These are phyloP conservation scores for Pestalotiopsis sp. DNA, from an alignment of 2,329 filamentous ascomycete species.

Conservation along the genomic window DNA sequence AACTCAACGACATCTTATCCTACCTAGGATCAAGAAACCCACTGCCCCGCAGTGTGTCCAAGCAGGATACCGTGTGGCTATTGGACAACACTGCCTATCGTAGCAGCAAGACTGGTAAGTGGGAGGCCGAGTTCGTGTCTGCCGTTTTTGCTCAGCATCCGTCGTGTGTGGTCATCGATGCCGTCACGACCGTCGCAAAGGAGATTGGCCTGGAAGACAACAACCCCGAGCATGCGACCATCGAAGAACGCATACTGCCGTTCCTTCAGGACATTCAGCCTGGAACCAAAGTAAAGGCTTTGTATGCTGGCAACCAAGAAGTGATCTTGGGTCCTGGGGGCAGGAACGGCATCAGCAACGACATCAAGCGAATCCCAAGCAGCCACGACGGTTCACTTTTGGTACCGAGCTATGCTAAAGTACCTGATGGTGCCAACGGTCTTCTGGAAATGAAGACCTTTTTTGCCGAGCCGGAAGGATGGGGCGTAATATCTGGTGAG, in stretches of 20 bases:
- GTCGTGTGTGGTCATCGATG: constrained; percentile 64
- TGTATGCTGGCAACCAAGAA: constrained; percentile 46
- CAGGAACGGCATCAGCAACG: constrained; percentile 69
- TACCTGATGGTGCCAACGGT: constrained; percentile 54
- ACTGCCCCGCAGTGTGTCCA: constrained; percentile 58
- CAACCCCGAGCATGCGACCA: constrained; percentile 57
- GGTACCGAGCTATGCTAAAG: constrained; percentile 48
- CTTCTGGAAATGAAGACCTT: constrained; percentile 66
- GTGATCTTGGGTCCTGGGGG: constrained; percentile 69
- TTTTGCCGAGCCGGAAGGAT: constrained; percentile 76
- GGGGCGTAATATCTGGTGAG: constrained; percentile 75
- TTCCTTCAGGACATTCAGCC: constrained; percentile 78
- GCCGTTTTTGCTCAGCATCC: constrained; percentile 77
- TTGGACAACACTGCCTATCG: constrained; percentile 86
- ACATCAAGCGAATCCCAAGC: constrained; percentile 55
- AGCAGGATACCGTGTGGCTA: constrained; percentile 78
- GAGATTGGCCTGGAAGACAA: constrained; percentile 65
- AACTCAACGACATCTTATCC: constrained; percentile 43
- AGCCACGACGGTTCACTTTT: constrained; percentile 42
- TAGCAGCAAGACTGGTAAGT: constrained; percentile 47
- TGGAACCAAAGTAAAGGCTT: constrained; percentile 65
- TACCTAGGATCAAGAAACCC: constrained; percentile 57
- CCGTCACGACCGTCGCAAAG: constrained; percentile 70
- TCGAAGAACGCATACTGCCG: constrained; percentile 69
- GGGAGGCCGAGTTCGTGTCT: constrained; percentile 82